Evolutionary conservation across 83 land plant genomes (phyloP).

Genomic region (Picea abies): DNA sequence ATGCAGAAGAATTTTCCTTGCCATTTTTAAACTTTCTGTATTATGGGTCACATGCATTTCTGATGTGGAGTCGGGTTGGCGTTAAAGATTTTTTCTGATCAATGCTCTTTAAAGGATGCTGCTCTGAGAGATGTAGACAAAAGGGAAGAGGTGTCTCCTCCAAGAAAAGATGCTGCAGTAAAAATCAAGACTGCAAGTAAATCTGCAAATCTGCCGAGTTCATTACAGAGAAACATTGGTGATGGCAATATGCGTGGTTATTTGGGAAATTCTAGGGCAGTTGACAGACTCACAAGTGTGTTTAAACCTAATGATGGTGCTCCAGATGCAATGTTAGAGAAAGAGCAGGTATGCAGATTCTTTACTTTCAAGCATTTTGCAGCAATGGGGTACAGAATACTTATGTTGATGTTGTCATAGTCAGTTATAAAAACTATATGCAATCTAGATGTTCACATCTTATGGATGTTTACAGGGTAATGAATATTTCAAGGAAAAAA

Average conservation of each 20-base stretch:
- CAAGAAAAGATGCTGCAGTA: background rate
- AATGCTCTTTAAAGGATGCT: slow-evolving; percentile 38
- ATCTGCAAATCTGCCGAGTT: background rate
- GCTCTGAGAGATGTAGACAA: slow-evolving; percentile 44
- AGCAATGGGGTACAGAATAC: slow-evolving; percentile 9
- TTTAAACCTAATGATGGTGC: slow-evolving; percentile 43
- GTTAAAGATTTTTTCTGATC: background rate
- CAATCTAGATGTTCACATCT: background rate
- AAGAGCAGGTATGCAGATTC: slow-evolving; percentile 68
- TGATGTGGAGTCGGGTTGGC: slow-evolving; percentile 8
- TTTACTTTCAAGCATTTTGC: background rate
- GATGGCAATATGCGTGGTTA: slow-evolving; percentile 17
- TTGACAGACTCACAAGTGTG: slow-evolving; percentile 28
- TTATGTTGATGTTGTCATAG: background rate
- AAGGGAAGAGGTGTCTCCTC: slow-evolving; percentile 7
- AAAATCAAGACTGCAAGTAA: background rate
- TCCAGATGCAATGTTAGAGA: slow-evolving; percentile 87
- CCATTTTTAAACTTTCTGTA: background rate
- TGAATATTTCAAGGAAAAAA: slow-evolving; percentile 91
- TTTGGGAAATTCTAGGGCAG: slow-evolving; percentile 26
- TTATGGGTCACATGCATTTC: background rate
- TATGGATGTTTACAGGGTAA: slow-evolving; percentile 71
- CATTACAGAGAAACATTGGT: background rate
- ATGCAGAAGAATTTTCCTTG: background rate
- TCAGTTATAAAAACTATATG: background rate